phyloP scores from a whole-genome alignment of 1,139 yeast genomes.

The Lizanozyma gosingica region DNA sequence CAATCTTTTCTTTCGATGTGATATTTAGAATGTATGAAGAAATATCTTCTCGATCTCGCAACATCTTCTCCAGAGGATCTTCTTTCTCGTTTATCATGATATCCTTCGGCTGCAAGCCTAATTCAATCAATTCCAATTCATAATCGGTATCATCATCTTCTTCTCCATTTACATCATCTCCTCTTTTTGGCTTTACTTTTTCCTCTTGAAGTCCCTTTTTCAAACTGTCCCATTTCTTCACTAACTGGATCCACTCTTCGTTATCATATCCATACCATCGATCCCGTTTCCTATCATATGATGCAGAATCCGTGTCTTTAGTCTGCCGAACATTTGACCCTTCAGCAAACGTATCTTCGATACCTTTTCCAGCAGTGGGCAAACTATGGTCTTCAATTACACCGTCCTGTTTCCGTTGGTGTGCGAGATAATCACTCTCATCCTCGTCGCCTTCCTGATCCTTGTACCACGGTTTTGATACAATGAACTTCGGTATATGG shows the following conservation, averaged over 20 bases:
- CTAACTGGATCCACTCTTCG: slow-evolving; percentile 46
- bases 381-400: slow-evolving; percentile 16
- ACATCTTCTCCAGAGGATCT: slow-evolving; percentile 26
- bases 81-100: slow-evolving; percentile 22
- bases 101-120: slow-evolving; percentile 27
- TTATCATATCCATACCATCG: slow-evolving; percentile 70
- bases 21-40: slow-evolving; percentile 41
- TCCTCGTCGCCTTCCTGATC: slow-evolving; percentile 8
- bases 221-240: slow-evolving; percentile 35
- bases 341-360: slow-evolving; percentile 18
- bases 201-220: slow-evolving; percentile 15
- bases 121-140: slow-evolving; percentile 39
- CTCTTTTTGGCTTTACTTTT: slow-evolving; percentile 9
- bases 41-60: slow-evolving; percentile 44
- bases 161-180: slow-evolving; percentile 14
- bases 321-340: slow-evolving; percentile 8
- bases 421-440: slow-evolving; percentile 35
- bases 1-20: slow-evolving; percentile 19
- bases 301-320: slow-evolving; percentile 29
- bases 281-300: slow-evolving; percentile 64
- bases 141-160: slow-evolving; percentile 41
- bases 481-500: slow-evolving; percentile 23
- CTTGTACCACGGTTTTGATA: slow-evolving; percentile 45
- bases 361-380: slow-evolving; percentile 25
- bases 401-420: slow-evolving; percentile 33